Conservation (phyloP, 2,329 filamentous ascomycete genomes). For the Didymella pinodella region DNA sequence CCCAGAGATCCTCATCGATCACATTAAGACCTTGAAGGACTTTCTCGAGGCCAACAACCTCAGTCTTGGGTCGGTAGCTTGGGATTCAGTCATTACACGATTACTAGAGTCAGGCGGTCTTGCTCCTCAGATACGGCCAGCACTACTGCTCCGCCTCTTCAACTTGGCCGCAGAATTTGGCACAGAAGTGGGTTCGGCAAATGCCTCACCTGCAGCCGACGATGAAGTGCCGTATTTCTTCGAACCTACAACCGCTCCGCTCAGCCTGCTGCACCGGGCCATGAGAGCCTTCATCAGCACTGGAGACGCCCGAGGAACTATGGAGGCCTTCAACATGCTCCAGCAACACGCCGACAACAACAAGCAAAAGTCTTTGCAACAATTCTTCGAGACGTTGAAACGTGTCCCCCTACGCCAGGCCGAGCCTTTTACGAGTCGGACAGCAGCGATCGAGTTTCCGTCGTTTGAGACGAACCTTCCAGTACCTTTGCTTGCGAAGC, state of each 20-base stretch:
- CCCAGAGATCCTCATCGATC: slow-evolving; percentile 44
- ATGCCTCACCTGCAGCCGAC: slow-evolving; percentile 37
- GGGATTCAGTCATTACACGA: slow-evolving; percentile 59
- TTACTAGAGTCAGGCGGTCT: slow-evolving; percentile 59
- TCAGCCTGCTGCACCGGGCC: slow-evolving; percentile 55
- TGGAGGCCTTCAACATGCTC: slow-evolving; percentile 49
- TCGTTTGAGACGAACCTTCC: slow-evolving; percentile 58
- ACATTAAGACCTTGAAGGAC: slow-evolving; percentile 47
- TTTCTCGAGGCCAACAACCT: slow-evolving; percentile 51
- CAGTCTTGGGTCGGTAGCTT: slow-evolving; percentile 53
- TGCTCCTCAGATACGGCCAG: slow-evolving; percentile 55
- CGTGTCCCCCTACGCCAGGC: slow-evolving; percentile 25
- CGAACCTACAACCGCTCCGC: slow-evolving; percentile 53
- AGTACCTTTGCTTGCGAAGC: slow-evolving; percentile 56
- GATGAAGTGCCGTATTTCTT: slow-evolving; percentile 52
- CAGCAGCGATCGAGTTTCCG: slow-evolving; percentile 54
- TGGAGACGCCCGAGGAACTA: slow-evolving; percentile 51
- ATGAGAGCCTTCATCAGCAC: slow-evolving; percentile 51
- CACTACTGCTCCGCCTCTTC: slow-evolving; percentile 52
- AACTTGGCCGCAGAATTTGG: slow-evolving; percentile 54
- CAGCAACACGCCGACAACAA: slow-evolving; percentile 55
- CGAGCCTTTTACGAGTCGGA: slow-evolving; percentile 36
- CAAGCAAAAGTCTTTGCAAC: slow-evolving; percentile 52
- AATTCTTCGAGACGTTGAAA: slow-evolving; percentile 52
- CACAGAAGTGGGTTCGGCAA: slow-evolving; percentile 49